Percentiles rank a stretch among this genome's conserved stretches.
Evolutionary conservation across 768 basidiomycete genomes (phyloP).

Genomic region (Lenzites betulinus): DNA sequence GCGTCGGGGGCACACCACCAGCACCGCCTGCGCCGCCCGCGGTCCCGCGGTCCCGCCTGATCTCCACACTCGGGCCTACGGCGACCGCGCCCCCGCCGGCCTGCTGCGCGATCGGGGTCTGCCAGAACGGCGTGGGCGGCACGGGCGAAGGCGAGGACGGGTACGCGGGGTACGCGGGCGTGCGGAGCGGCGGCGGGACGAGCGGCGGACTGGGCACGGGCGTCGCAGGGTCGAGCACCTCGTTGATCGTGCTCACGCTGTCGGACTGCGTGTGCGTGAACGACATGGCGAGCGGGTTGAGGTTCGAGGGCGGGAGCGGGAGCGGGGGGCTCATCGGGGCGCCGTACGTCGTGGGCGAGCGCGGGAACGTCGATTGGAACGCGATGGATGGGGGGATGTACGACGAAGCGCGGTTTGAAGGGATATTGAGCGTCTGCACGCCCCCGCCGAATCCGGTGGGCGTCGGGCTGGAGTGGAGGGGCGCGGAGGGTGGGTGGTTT

Average conservation of each 20-base stretch:
- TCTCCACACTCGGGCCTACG: constrained; percentile 62
- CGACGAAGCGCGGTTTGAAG: constrained; percentile 18
- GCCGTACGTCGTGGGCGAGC: constrained; percentile 58
- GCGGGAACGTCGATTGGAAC: constrained; percentile 35
- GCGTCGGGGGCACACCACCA: constrained; percentile 48
- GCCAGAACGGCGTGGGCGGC: constrained; percentile 52
- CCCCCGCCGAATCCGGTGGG: constrained; percentile 11
- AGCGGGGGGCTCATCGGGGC: constrained; percentile 32
- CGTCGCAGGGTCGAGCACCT: constrained; percentile 20
- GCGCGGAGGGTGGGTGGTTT: constrained; percentile 26
- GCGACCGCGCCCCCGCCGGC: constrained; percentile 41
- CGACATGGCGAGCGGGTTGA: background rate
- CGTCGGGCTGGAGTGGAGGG: constrained; percentile 16
- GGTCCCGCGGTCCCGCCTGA: constrained; percentile 57
- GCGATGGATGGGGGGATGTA: constrained; percentile 40
- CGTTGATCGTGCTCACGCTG: constrained; percentile 22
- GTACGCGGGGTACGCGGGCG: constrained; percentile 59
- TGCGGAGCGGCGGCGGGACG: constrained; percentile 43
- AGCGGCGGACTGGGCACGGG: constrained; percentile 1
- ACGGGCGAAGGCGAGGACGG: constrained; percentile 61
- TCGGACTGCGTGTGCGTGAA: constrained; percentile 18
- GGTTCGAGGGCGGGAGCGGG: constrained; percentile 36
- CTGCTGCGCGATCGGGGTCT: constrained; percentile 55
- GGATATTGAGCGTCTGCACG: constrained; percentile 14
- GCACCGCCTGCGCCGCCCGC: constrained; percentile 31